Base-by-base conservation (phyloP, 371 early-diverging fungal species). In the Thermomucor indicae-seudaticae region DNA sequence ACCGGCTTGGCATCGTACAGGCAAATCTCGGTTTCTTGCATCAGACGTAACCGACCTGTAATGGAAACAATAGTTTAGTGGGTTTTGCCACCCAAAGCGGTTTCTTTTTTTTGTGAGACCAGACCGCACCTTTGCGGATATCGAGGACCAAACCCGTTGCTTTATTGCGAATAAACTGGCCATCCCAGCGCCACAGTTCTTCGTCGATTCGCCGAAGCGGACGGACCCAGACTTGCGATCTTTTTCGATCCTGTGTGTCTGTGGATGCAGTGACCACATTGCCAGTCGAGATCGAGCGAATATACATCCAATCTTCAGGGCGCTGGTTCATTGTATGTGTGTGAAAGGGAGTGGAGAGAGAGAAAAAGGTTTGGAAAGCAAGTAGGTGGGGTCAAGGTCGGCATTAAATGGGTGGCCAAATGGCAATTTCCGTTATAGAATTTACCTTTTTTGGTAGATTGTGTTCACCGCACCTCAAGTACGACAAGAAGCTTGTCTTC, bases 11-110 rank as follows among this genome's bases (percentile, higher is more conserved):
- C 43, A 23, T 51, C 23, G 34, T 62, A 71, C 17, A 75, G 48
- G 42, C 75, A 75, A 12, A 75, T 69, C 35, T 75, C 72, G 7
- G 75, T 75, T 43, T 75, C 75, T 62, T 75, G 72, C 52, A 75
- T 72, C 35, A 75, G 48, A 43, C 75, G 60, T 24, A 75, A 60
- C 7, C 67, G 62, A 39, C 74, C 73, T 72, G 45, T 25, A 3
- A n/a, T 20, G 31, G 14, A n/a, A 47, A 6, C 35, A 4, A 12
- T 22, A 12, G 44, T 6, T 43, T 25, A 37, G n/a, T n/a, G n/a
- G n/a, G n/a, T n/a, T n/a, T n/a, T n/a, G n/a, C n/a, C n/a, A n/a
- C n/a, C n/a, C n/a, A n/a, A n/a, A n/a, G n/a, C n/a, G n/a, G n/a
- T n/a, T n/a, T n/a, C n/a, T n/a, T n/a, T n/a, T n/a, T n/a, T n/a